Evolutionary conservation across 768 basidiomycete species (phyloP), one percentile per base, ranked within the genome.

Genomic region (Serendipita sp.): DNA sequence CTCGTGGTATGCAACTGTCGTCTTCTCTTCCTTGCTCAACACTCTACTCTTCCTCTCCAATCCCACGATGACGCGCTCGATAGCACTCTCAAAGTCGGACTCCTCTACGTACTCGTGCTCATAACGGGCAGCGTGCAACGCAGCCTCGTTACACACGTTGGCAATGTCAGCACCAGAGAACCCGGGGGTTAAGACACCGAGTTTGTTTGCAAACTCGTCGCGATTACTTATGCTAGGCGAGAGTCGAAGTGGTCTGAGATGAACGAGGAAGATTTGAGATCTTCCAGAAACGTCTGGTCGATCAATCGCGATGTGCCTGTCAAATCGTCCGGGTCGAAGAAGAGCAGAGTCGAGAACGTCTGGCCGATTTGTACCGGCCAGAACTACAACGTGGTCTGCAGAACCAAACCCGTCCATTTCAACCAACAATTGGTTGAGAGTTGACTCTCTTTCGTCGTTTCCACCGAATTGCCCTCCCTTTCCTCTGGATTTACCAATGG

Each of bases 401-500:
- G 93, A 95, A 44, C 89, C 88, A 75, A 99, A 99, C 32, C 96
- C 96, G 73, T 99, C 96, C 96, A 99, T 98, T 77, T 99, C 95
- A 64, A 98, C 96, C 67, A 99, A 79, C 11, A 99, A 80, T 75
- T 99, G 95, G 73, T 98, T 98, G 66, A 99, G 82, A 34, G 96
- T 99, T 0, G 89, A 90, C 75, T 99, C 96, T 35, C 96, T 85
- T 74, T 99, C 96, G 72, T 98, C 95, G 75, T 98, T 97, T 3
- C 95, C 91, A 38, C 95, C 92, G 63, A 91, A 84, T 68, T 82
- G 84, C 30, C 88, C 83, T 28, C 81, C 79, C 72, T 85, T 86
- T 56, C 83, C 88, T 71, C 96, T 83, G 16, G 91, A 81, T 76
- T 97, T 98, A 65, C 96, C 96, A 70, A 99, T 98, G 63, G 96